Conservation (phyloP, 2,329 filamentous ascomycete species). For the Akanthomyces muscarius region DNA sequence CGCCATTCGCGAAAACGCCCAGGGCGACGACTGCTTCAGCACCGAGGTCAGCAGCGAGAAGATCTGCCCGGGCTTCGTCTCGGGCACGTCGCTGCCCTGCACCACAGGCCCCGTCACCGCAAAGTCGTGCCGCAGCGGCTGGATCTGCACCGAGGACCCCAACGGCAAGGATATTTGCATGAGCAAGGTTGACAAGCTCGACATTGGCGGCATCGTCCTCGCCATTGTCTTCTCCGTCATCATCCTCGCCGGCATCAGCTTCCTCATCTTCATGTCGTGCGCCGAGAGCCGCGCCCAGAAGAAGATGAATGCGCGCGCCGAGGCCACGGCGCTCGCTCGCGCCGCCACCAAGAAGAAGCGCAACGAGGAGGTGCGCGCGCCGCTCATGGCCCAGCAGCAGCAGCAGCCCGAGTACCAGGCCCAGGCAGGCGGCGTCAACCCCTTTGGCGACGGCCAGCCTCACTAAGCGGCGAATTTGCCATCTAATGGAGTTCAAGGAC, state of each 20-base stretch:
- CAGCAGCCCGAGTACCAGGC: slow-evolving; percentile 21
- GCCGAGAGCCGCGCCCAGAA: slow-evolving; percentile 44
- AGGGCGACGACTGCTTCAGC: slow-evolving; percentile 32
- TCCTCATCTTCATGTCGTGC: slow-evolving; percentile 50
- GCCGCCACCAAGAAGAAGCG: slow-evolving; percentile 43
- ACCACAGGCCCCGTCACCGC: slow-evolving; percentile 31
- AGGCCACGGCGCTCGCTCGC: slow-evolving; percentile 48
- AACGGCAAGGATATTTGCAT: slow-evolving; percentile 38
- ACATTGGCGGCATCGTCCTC: slow-evolving; percentile 44
- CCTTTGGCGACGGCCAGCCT: slow-evolving; percentile 35
- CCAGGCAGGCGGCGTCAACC: slow-evolving; percentile 25
- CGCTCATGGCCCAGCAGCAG: slow-evolving; percentile 31
- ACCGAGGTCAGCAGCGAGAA: slow-evolving; percentile 33
- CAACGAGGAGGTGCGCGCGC: slow-evolving; percentile 31
- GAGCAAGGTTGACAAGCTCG: slow-evolving; percentile 36
- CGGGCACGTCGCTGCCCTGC: slow-evolving; percentile 38
- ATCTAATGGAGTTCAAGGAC: slow-evolving; percentile 6
- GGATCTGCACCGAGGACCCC: slow-evolving; percentile 41
- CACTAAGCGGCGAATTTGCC: not conserved
- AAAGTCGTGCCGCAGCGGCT: slow-evolving; percentile 39
- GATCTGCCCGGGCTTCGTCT: slow-evolving; percentile 38
- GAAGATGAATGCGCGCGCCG: slow-evolving; percentile 41
- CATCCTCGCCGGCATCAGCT: slow-evolving; percentile 34
- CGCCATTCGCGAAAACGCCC: slow-evolving; percentile 17
- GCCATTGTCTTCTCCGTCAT: slow-evolving; percentile 43